Base-by-base conservation (phyloP, 139 green algal genomes). In the Chlorella sp. region DNA sequence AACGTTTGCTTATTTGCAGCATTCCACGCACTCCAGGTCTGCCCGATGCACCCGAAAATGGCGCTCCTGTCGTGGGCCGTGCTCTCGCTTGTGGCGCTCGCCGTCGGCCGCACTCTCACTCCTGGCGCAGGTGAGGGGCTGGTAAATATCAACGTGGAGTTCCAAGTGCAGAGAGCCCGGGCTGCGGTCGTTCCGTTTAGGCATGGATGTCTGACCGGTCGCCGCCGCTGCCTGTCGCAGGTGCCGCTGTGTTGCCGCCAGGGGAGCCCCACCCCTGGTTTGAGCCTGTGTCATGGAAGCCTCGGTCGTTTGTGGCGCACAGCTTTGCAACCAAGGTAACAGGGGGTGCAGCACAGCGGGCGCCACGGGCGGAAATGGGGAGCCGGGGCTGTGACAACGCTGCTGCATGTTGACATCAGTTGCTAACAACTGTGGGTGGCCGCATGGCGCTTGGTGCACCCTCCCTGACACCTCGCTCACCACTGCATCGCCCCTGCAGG, bases 241-340 rank as follows among this genome's bases (percentile, higher is more conserved):
- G 7, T 24, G 84, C 9, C 68, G 39, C 32, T 0, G 40, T 60
- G 1, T 16, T 60, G 1, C 28, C 34, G 34, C 28, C n/a, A 76
- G 24, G 15, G 26, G 75, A 28, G 34, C 75, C 75, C 3, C 68
- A 88, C 84, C 66, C 84, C 40, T 88, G 95, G 95, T 91, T 98
- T 18, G 92, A 97, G 87, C 79, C 91, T 0, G 79, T 98, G 3
- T 96, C 93, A 0, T 97, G 95, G 95, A 53, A 91, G 30, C 96
- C 96, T 7, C 91, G 96, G 4, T 94, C 95, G 26, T 98, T 96
- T 71, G 80, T 98, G 22, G 96, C 93, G 60, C 96, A 97, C 91
- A 96, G 96, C 91, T 97, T 98, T 85, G 87, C 98, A 22, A 93
- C 83, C 21, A 86, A 86, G n/a, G 60, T 61, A 95, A 98, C 80